Conservation (phyloP, 1,139 yeast genomes). For the Taphrina wiesneri region DNA sequence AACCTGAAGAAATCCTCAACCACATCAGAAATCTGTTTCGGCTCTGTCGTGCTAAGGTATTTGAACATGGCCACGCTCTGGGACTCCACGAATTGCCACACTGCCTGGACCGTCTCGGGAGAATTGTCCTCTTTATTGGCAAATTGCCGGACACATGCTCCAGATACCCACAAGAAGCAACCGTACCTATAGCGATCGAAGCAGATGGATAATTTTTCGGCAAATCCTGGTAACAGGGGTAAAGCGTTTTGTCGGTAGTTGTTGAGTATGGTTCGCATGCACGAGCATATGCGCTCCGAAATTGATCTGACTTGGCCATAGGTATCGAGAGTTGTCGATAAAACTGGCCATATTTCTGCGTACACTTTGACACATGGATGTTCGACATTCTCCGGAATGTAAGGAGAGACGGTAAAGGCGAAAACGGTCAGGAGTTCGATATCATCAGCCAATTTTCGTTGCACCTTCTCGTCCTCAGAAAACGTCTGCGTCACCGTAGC, state of each 20-base stretch:
- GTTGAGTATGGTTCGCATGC: conserved; percentile 65
- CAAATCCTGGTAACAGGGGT: conserved; percentile 65
- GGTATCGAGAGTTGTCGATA: conserved; percentile 54
- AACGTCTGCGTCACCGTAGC: conserved; percentile 37
- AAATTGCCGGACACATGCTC: conserved; percentile 74
- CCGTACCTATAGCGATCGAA: conserved; percentile 71
- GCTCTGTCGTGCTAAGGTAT: conserved; percentile 44
- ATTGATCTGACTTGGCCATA: conserved; percentile 59
- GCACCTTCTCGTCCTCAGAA: conserved; percentile 48
- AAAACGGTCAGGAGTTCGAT: conserved; percentile 74
- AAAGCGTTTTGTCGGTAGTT: conserved; percentile 66
- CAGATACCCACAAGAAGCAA: conserved; percentile 89
- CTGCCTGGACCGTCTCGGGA: conserved; percentile 48
- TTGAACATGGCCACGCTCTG: conserved; percentile 52
- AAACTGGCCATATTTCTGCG: conserved; percentile 62
- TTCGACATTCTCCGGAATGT: conserved; percentile 27
- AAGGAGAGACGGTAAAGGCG: conserved; percentile 58
- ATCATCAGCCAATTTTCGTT: conserved; percentile 65
- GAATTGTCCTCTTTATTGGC: conserved; percentile 54
- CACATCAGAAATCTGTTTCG: conserved; percentile 63
- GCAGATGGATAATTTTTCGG: conserved; percentile 63
- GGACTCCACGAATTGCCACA: conserved; percentile 56
- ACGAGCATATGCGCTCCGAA: conserved; percentile 73
- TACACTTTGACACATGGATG: conserved; percentile 61
- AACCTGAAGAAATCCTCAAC: conserved; percentile 87